Evolutionary conservation across 2,329 filamentous ascomycete genomes (phyloP).

Genomic region (Bipolaris sorokiniana): DNA sequence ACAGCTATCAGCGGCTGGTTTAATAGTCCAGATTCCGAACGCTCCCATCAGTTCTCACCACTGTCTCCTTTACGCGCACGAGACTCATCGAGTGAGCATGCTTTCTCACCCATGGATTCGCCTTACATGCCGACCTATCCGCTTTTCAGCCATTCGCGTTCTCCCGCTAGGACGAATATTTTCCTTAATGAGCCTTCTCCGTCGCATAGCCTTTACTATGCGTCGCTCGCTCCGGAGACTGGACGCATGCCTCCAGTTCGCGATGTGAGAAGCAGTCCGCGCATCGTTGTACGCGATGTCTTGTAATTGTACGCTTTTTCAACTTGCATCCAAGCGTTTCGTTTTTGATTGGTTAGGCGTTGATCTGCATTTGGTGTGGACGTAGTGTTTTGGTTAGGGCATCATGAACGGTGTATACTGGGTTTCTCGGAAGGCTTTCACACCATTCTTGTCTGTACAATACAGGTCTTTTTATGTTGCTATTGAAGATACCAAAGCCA

Average conservation of each 20-base stretch:
- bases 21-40: conserved; percentile 3
- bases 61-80: conserved; percentile 15
- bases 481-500: no score
- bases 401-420: no score
- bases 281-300: neutral
- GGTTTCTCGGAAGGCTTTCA: no score
- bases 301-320: neutral
- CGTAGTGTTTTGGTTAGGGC: no score
- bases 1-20: conserved; percentile 24
- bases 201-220: neutral
- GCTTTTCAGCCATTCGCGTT: neutral
- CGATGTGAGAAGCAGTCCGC: conserved; percentile 10
- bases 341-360: no score
- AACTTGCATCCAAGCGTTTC: no score
- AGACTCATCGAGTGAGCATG: conserved; percentile 23
- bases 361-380: no score
- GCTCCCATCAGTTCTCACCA: conserved; percentile 1
- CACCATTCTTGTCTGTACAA: no score
- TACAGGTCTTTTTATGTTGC: no score
- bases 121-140: conserved; percentile 10
- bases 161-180: neutral
- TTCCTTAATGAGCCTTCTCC: neutral
- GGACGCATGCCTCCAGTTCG: neutral
- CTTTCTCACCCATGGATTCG: conserved; percentile 25
- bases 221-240: neutral